Base-by-base conservation (phyloP, 2,329 filamentous ascomycete species). In the Ascosphaera apis region DNA sequence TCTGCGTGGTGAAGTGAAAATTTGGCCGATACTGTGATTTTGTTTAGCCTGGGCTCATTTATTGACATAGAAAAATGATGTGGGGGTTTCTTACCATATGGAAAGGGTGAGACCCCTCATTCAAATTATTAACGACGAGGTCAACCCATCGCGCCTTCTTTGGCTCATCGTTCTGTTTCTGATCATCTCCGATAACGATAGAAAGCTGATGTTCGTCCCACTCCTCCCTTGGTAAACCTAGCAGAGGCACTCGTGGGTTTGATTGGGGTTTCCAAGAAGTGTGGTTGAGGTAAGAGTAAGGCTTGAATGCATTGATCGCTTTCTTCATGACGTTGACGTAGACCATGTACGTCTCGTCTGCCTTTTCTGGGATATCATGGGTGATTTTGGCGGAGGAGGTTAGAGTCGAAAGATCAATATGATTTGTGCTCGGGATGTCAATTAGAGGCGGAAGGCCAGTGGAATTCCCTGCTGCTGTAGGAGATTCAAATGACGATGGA, bases 91-190 rank as follows among this genome's bases (percentile, higher is more conserved):
- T 38, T 46, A 61, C 58, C 31, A 66, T 39, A 42, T 66, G 63
- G 39, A 65, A 65, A 0, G 63, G 62, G 42, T 66, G 63, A 0
- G 53, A 48, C 4, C 57, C 58, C 30, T 65, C 61, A 38, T 66
- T 62, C 12, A 64, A 48, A 37, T 66, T 66, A 41, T 66, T 66
- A 34, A 65, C 47, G 2, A 63, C 50, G 1, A 65, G 42, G 40
- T 65, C 61, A 1, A 64, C 48, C 61, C 62, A 66, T 18, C 34
- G 35, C 3, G 46, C 41, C 3, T 45, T 39, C n/a, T n/a, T n/a
- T n/a, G n/a, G n/a, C n/a, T n/a, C n/a, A n/a, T n/a, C n/a, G n/a
- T n/a, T n/a, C n/a, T n/a, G n/a, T n/a, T n/a, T n/a, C n/a, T n/a
- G n/a, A n/a, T n/a, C n/a, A 19, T 41, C 40, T 4, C 45, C 52